Percentiles rank a stretch among this genome's conserved stretches.
phyloP scores from a whole-genome alignment of 164 flowering plant species.

The Litsea cubeba region DNA sequence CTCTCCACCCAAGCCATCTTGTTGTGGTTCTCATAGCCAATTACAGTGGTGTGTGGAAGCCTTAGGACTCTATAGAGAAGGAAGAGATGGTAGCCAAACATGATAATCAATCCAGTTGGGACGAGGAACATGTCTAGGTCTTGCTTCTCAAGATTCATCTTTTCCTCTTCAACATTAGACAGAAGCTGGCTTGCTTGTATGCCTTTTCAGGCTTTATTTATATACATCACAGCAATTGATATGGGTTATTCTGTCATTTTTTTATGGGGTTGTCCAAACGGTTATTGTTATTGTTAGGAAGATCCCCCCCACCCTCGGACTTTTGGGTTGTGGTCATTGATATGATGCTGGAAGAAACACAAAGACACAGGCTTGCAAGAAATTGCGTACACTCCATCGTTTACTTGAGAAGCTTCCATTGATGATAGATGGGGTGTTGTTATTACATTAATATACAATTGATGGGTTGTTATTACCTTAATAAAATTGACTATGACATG shows the following conservation, averaged over 20 bases:
- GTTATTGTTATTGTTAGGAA: background rate
- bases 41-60: slow-evolving; percentile 40
- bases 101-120: slow-evolving; percentile 49
- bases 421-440: too few species aligned
- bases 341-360: background rate
- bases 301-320: background rate
- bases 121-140: slow-evolving; percentile 57
- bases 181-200: background rate
- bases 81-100: slow-evolving; percentile 55
- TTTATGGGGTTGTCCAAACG: background rate
- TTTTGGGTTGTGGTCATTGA: background rate
- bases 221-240: too few species aligned
- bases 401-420: too few species aligned
- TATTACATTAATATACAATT: too few species aligned
- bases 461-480: too few species aligned
- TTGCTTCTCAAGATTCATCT: slow-evolving; percentile 37
- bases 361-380: background rate
- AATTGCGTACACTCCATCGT: background rate
- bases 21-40: slow-evolving; percentile 71
- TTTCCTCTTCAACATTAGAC: slow-evolving; percentile 4
- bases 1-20: slow-evolving; percentile 63
- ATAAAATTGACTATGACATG: too few species aligned
- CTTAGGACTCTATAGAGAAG: slow-evolving; percentile 49
- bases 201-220: background rate
- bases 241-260: background rate